Percentiles rank a stretch among this genome's conserved stretches.
phyloP scores from a whole-genome alignment of 495 filamentous ascomycete species.

The Talaromyces adpressus region DNA sequence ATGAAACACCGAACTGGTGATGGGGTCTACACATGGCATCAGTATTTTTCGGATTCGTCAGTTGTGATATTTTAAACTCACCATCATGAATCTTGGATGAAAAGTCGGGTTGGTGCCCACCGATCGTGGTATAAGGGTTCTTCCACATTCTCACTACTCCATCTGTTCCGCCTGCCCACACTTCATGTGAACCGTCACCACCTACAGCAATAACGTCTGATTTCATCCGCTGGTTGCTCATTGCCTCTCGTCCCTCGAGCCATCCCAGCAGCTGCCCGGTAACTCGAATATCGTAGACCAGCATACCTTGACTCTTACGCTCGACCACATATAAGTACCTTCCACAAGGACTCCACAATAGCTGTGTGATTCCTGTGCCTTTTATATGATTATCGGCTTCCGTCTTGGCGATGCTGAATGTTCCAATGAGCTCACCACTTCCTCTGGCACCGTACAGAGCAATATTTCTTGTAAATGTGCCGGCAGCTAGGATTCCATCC shows the following conservation, averaged over 20 bases:
- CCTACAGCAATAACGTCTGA: constrained; percentile 54
- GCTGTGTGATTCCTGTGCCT: constrained; percentile 67
- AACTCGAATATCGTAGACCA: constrained; percentile 80
- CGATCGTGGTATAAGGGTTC: constrained; percentile 48
- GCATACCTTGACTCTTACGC: constrained; percentile 62
- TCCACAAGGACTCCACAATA: constrained; percentile 79
- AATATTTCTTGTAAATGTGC: constrained; percentile 70
- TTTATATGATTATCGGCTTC: constrained; percentile 37
- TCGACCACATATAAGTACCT: constrained; percentile 84
- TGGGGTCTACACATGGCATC: constrained; percentile 34
- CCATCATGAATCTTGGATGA: constrained; percentile 53
- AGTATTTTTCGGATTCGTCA: background rate
- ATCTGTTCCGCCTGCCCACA: constrained; percentile 82
- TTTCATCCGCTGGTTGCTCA: constrained; percentile 71
- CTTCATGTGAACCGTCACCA: constrained; percentile 51
- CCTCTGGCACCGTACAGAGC: constrained; percentile 70
- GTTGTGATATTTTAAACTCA: constrained; percentile 13
- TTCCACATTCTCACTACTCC: constrained; percentile 74
- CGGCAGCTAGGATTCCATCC: constrained; percentile 65
- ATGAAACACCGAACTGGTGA: constrained; percentile 61
- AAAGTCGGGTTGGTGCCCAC: constrained; percentile 47
- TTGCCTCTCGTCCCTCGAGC: constrained; percentile 61
- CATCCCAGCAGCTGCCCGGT: constrained; percentile 60
- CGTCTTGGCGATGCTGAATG: constrained; percentile 47
- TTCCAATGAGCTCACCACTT: constrained; percentile 57